phyloP scores from a whole-genome alignment of 305 asterid genomes.

The Solanum hybrid region DNA sequence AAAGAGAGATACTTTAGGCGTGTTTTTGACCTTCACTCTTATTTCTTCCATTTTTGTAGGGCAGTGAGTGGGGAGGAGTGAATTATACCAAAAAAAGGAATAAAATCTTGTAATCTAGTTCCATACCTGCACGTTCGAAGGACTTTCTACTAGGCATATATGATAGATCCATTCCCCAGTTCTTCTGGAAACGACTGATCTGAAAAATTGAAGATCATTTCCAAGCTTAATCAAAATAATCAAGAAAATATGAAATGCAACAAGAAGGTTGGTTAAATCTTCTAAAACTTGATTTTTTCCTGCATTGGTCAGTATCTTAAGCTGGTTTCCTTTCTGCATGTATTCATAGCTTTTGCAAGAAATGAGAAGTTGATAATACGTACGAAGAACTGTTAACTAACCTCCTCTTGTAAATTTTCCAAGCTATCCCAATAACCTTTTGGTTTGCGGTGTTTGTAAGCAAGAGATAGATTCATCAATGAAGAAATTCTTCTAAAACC shows the following conservation, averaged over 20 bases:
- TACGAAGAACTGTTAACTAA: slow-evolving; percentile 18
- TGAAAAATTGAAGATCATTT: slow-evolving; percentile 16
- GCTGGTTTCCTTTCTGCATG: background rate
- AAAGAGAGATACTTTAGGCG: fast-evolving
- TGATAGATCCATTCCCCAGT: slow-evolving; percentile 90
- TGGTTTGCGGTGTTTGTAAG: slow-evolving; percentile 89
- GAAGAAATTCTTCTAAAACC: slow-evolving; percentile 76
- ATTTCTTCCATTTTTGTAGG: background rate
- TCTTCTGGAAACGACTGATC: slow-evolving; percentile 79
- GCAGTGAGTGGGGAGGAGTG: background rate
- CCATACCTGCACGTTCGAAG: slow-evolving; percentile 82
- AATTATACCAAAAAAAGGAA: background rate
- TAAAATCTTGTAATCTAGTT: background rate
- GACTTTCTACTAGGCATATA: slow-evolving; percentile 94
- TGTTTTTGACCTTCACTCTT: background rate
- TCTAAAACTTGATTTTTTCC: background rate
- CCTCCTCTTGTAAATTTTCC: slow-evolving; percentile 88
- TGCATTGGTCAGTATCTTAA: background rate
- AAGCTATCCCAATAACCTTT: slow-evolving; percentile 96
- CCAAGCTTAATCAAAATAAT: background rate
- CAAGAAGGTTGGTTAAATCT: background rate
- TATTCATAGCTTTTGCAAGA: background rate
- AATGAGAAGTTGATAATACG: background rate
- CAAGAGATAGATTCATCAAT: slow-evolving; percentile 74
- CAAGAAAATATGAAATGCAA: background rate